Evolutionary conservation across 2,329 filamentous ascomycete genomes (phyloP), one percentile per base, ranked within the genome.

Genomic region (Aspergillaceae sp.): DNA sequence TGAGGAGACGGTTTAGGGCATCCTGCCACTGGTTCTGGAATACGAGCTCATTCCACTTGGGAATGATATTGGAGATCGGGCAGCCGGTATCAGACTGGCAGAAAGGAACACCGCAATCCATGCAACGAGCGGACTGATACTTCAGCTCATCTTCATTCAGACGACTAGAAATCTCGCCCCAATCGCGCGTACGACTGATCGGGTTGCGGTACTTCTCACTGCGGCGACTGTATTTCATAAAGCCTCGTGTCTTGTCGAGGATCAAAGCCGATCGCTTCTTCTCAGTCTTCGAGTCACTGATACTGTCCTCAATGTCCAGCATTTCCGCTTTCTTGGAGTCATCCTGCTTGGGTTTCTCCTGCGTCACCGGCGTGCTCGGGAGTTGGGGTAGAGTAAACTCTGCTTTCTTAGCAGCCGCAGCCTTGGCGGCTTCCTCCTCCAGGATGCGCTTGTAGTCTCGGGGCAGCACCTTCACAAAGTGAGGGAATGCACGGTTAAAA

Each of bases 51-150:
- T 94, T 95, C 87, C 87, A 95, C 58, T 96, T 96, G 47, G 91
- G 91, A 59, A 97, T 97, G 63, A 97, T 94, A 73, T 97, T 97
- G 56, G 84, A 89, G 67, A 96, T 96, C 1, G 91, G 91, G 65
- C 91, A 97, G 42, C 91, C 91, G 53, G 87, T 89, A 58, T 97
- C 91, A 19, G 89, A 95, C 69, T 97, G 91, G 60, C 91, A 97
- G 78, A 97, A 97, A 1, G 91, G 91, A 50, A 97, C 90, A 80
- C 91, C 91, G 51, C 91, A 97, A 72, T 97, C 91, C 91, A 97
- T 97, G 75, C 91, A 97, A 54, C 91, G 87, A 50, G 91, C 91
- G 41, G 89, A 85, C 70, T 97, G 91, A 64, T 94, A 96, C 74
- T 96, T 96, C 54, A 96, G 81, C 72, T 95, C 89, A 57, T 96